Evolutionary conservation across 306 rosid genomes (phyloP).

Genomic region (Begonia peltatifolia): DNA sequence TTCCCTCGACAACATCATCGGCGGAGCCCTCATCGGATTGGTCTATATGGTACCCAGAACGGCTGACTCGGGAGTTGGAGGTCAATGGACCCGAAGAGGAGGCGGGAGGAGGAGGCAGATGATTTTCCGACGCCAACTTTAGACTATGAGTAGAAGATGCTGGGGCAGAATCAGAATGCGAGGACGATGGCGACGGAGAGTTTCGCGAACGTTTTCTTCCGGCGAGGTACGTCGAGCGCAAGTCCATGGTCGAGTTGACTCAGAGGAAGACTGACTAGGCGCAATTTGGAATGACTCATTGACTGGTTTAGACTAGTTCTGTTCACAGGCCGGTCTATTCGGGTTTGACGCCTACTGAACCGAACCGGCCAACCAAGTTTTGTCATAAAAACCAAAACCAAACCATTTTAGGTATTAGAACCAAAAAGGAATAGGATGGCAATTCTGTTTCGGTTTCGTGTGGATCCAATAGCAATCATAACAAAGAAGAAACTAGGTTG

Average conservation of each 20-base stretch:
- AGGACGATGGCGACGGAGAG: conserved; percentile 87
- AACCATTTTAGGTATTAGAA: too few relatives aligned
- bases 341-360: too few relatives aligned
- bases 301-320: too few relatives aligned
- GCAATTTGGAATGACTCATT: too few relatives aligned
- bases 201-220: conserved; percentile 78
- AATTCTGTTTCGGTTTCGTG: too few relatives aligned
- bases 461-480: too few relatives aligned
- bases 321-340: too few relatives aligned
- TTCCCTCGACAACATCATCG: conserved; percentile 46
- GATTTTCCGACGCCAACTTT: conserved; percentile 64
- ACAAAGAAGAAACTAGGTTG: too few relatives aligned
- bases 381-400: too few relatives aligned
- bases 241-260: conserved; percentile 34
- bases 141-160: conserved; percentile 88
- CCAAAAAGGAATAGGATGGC: too few relatives aligned
- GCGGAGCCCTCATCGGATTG: conserved; percentile 62
- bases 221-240: conserved; percentile 59
- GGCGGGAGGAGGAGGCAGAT: conserved; percentile 83
- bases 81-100: conserved; percentile 83
- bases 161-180: conserved; percentile 88
- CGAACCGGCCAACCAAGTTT: too few relatives aligned
- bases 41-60: conserved; percentile 17
- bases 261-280: not conserved
- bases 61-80: conserved; percentile 32